These are phyloP conservation scores for Geosmithia flava DNA, from an alignment of 2,329 filamentous ascomycete genomes.

Conservation along the genomic window DNA sequence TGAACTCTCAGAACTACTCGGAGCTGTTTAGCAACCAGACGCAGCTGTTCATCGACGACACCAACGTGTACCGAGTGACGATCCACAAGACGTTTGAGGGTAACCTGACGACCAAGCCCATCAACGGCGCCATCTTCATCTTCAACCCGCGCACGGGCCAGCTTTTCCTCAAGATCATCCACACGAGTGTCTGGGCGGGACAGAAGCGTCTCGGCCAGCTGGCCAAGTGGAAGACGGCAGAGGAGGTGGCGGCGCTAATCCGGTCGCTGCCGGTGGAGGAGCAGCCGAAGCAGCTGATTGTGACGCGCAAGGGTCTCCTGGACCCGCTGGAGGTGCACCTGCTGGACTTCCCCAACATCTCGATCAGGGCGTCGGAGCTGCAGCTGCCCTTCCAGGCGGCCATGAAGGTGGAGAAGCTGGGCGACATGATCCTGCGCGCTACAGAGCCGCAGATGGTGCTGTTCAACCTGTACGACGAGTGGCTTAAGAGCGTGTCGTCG, in stretches of 20 bases:
- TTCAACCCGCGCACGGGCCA: constrained; percentile 99
- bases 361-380: constrained; percentile 90
- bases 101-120: constrained; percentile 97
- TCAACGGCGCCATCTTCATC: constrained; percentile 99
- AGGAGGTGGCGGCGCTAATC: constrained; percentile 97
- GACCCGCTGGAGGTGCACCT: constrained; percentile 96
- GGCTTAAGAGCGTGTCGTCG: constrained; percentile 95
- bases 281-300: constrained; percentile 96
- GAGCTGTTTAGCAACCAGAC: constrained; percentile 99
- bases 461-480: constrained; percentile 98
- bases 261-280: constrained; percentile 93
- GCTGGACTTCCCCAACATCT: constrained; percentile 98
- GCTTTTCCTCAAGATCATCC: constrained; percentile 97
- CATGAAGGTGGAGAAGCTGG: constrained; percentile 99
- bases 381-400: constrained; percentile 98
- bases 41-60: constrained; percentile 97
- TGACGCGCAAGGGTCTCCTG: constrained; percentile 90
- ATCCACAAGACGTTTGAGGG: constrained; percentile 99
- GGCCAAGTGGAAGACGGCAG: constrained; percentile 98
- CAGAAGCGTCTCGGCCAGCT: constrained; percentile 98
- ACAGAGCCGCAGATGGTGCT: constrained; percentile 99
- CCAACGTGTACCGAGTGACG: constrained; percentile 97
- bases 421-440: constrained; percentile 95
- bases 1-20: constrained; percentile 99
- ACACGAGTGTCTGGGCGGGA: constrained; percentile 97